phyloP scores from a whole-genome alignment of 2,329 filamentous ascomycete genomes.

The Phyllosticta citribraziliensis region DNA sequence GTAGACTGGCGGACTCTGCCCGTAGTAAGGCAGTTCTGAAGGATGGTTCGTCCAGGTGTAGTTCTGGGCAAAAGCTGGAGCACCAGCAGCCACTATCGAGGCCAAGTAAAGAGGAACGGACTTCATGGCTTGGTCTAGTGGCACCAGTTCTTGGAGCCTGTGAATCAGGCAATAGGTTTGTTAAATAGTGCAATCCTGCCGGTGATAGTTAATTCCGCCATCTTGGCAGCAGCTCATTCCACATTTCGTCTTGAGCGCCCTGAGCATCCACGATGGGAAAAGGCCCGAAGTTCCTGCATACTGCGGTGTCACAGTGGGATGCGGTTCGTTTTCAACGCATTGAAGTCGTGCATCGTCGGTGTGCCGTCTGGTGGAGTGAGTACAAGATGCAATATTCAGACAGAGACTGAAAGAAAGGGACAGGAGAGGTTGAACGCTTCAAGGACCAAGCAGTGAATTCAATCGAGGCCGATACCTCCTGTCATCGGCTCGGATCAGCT shows the following conservation, averaged over 20 bases:
- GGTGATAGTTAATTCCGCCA: not conserved
- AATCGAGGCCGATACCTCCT: not conserved
- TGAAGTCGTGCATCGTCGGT: not conserved
- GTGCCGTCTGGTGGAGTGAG: not conserved
- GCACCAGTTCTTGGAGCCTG: not conserved
- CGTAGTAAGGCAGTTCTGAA: conserved; percentile 21
- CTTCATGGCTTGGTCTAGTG: conserved; percentile 1
- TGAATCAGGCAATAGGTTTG: not conserved
- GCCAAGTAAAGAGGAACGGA: not conserved
- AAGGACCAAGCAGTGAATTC: not conserved
- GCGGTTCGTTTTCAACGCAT: not conserved
- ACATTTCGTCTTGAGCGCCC: not conserved
- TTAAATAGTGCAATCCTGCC: not conserved
- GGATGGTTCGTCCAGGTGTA: conserved; percentile 8
- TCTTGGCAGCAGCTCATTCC: not conserved
- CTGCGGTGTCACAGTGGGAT: not conserved
- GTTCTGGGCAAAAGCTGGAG: conserved; percentile 7
- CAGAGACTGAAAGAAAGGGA: not conserved
- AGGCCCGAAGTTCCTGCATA: not conserved
- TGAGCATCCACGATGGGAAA: not conserved
- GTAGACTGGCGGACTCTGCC: conserved; percentile 21
- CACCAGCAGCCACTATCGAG: conserved; percentile 5
- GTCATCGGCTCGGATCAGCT: not conserved
- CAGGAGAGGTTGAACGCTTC: not conserved
- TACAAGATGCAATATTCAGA: not conserved